Percentiles rank a stretch among this genome's conserved stretches.
phyloP scores from a whole-genome alignment of 768 basidiomycete genomes.

The Russula sp. region DNA sequence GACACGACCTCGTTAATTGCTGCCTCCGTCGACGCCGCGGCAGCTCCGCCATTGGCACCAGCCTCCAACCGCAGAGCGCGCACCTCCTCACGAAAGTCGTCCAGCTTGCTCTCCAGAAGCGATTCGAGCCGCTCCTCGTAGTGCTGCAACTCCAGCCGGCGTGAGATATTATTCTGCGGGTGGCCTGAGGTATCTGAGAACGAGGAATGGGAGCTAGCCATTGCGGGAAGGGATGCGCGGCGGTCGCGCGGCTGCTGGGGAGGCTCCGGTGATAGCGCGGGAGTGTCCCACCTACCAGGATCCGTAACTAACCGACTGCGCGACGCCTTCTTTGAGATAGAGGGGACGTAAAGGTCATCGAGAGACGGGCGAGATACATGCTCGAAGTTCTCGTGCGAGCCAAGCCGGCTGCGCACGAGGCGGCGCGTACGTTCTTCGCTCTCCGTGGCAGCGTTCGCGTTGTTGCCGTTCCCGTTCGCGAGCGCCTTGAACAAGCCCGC shows the following conservation, averaged over 20 bases:
- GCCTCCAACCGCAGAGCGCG: conserved; percentile 20
- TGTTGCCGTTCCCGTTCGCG: conserved; percentile 30
- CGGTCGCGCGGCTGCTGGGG: conserved; percentile 30
- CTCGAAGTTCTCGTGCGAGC: conserved; percentile 68
- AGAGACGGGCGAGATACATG: conserved; percentile 63
- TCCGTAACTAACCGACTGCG: conserved; percentile 52
- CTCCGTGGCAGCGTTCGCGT: not conserved
- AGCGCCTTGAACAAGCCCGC: conserved; percentile 83
- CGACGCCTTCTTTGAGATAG: conserved; percentile 57
- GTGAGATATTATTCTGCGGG: conserved; percentile 46
- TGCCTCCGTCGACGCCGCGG: conserved; percentile 41
- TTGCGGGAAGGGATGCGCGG: conserved; percentile 35
- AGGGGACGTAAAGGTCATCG: conserved; percentile 64
- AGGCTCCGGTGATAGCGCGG: conserved; percentile 32
- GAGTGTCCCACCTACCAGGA: conserved; percentile 36
- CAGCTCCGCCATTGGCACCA: conserved; percentile 26
- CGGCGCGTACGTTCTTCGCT: conserved; percentile 61
- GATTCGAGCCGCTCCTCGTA: conserved; percentile 53
- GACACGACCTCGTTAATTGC: conserved; percentile 61
- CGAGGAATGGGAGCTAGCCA: conserved; percentile 40
- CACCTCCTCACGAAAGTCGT: conserved; percentile 39
- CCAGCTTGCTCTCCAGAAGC: conserved; percentile 66
- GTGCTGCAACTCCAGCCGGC: conserved; percentile 49
- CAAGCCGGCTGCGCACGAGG: conserved; percentile 66
- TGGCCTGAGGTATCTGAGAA: conserved; percentile 38